phyloP scores from a whole-genome alignment of 1,139 yeast genomes.

The Suhomyces chickasaworum region DNA sequence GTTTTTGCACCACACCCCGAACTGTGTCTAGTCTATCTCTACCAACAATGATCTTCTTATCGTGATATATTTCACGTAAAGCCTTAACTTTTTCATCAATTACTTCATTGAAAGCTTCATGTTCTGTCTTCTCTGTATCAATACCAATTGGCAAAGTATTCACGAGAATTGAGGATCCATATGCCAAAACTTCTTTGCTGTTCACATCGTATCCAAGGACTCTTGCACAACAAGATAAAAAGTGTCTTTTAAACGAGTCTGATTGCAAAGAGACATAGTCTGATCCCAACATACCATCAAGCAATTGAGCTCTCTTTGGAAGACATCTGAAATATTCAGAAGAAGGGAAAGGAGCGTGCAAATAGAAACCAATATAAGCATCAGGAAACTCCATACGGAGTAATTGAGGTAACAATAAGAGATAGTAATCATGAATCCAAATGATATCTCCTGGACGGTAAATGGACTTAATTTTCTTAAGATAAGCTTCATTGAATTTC shows the following conservation, averaged over 20 bases:
- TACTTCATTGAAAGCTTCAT: constrained; percentile 50
- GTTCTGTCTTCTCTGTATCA: constrained; percentile 64
- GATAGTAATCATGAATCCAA: constrained; percentile 93
- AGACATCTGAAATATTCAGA: constrained; percentile 92
- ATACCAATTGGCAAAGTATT: constrained; percentile 86
- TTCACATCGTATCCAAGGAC: constrained; percentile 71
- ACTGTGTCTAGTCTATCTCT: constrained; percentile 81
- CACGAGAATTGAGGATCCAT: constrained; percentile 74
- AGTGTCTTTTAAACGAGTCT: constrained; percentile 84
- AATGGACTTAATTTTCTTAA: constrained; percentile 68
- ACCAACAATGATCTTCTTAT: constrained; percentile 77
- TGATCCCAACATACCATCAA: constrained; percentile 91
- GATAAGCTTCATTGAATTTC: constrained; percentile 85
- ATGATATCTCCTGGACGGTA: constrained; percentile 90
- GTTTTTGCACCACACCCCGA: constrained; percentile 79
- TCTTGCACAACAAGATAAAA: constrained; percentile 84
- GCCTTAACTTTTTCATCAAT: constrained; percentile 46
- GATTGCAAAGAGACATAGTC: constrained; percentile 86
- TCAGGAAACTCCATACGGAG: constrained; percentile 80
- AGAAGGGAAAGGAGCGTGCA: constrained; percentile 93
- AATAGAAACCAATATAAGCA: constrained; percentile 77
- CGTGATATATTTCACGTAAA: constrained; percentile 67
- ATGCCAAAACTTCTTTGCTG: constrained; percentile 62
- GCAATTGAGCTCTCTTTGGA: constrained; percentile 75
- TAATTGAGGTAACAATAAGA: constrained; percentile 81